Evolutionary conservation across 768 basidiomycete genomes (phyloP).

Genomic region (Agaricus bisporus): DNA sequence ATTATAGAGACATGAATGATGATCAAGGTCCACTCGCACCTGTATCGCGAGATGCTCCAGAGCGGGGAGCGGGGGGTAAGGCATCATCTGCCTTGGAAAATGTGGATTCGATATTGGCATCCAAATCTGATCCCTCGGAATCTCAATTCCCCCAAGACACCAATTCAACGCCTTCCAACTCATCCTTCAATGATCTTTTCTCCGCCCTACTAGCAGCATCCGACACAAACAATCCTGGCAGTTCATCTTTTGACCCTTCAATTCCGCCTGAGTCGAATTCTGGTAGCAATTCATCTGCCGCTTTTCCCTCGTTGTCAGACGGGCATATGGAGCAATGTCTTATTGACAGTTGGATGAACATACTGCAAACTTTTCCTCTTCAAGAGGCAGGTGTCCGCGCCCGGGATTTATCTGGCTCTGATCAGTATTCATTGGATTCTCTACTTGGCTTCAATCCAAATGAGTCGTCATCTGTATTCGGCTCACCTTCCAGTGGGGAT

Average conservation of each 20-base stretch:
- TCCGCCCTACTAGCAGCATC: slow-evolving; percentile 4
- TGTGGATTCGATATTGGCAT: neutral
- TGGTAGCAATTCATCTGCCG: neutral
- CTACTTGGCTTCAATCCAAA: slow-evolving; percentile 9
- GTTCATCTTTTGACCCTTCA: neutral
- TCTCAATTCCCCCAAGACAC: neutral
- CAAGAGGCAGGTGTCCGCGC: slow-evolving; percentile 19
- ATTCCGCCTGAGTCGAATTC: neutral
- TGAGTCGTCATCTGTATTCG: slow-evolving; percentile 12
- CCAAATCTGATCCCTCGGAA: neutral
- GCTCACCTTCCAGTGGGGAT: neutral
- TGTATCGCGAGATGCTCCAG: neutral
- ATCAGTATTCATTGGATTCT: neutral
- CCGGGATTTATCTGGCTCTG: neutral
- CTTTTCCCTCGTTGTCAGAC: neutral
- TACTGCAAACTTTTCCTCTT: slow-evolving; percentile 39
- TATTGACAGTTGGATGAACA: slow-evolving; percentile 46
- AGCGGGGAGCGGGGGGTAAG: neutral
- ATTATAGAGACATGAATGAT: neutral
- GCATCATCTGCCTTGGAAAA: neutral
- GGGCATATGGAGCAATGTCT: slow-evolving; percentile 29
- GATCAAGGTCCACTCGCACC: neutral
- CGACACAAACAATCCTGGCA: neutral
- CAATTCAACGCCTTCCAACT: neutral
- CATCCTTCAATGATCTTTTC: slow-evolving; percentile 4